Conservation (phyloP, 2,329 filamentous ascomycete genomes). For the Moelleriella libera region DNA sequence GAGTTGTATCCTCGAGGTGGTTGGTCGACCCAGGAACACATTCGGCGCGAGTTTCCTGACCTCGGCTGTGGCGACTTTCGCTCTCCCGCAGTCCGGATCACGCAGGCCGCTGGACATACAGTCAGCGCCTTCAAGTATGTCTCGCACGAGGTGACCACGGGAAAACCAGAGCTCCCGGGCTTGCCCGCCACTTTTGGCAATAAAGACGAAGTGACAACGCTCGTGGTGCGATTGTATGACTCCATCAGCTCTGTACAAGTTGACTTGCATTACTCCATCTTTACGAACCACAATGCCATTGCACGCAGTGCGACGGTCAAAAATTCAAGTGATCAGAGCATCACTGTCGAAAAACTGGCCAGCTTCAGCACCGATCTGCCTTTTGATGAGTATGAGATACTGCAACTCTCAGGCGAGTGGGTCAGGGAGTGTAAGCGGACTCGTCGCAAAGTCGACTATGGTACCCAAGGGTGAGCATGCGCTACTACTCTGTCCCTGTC, state of each 20-base stretch:
- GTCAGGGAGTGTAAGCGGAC: constrained; percentile 40
- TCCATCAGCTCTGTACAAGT: constrained; percentile 43
- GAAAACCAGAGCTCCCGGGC: constrained; percentile 41
- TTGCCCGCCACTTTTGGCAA: constrained; percentile 45
- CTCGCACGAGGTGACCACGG: constrained; percentile 37
- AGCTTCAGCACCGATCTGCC: constrained; percentile 49
- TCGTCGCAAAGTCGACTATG: constrained; percentile 40
- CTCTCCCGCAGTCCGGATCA: constrained; percentile 44
- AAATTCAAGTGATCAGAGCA: constrained; percentile 37
- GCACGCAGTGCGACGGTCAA: constrained; percentile 46
- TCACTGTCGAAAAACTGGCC: constrained; percentile 40
- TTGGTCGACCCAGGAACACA: constrained; percentile 30
- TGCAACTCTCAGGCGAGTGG: constrained; percentile 51
- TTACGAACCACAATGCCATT: constrained; percentile 46
- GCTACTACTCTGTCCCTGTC: background rate
- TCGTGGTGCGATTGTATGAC: constrained; percentile 43
- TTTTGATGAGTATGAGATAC: constrained; percentile 44
- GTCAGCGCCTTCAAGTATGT: constrained; percentile 44
- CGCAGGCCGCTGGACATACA: constrained; percentile 42
- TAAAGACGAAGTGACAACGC: constrained; percentile 40
- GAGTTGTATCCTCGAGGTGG: constrained; percentile 31
- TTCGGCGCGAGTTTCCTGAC: constrained; percentile 51
- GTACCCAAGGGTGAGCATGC: constrained; percentile 32
- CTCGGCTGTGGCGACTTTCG: constrained; percentile 49
- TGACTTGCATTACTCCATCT: constrained; percentile 48